Evolutionary conservation across 2,329 filamentous ascomycete genomes (phyloP), one percentile per base, ranked within the genome.

Genomic region (Colletotrichum plurivorum): DNA sequence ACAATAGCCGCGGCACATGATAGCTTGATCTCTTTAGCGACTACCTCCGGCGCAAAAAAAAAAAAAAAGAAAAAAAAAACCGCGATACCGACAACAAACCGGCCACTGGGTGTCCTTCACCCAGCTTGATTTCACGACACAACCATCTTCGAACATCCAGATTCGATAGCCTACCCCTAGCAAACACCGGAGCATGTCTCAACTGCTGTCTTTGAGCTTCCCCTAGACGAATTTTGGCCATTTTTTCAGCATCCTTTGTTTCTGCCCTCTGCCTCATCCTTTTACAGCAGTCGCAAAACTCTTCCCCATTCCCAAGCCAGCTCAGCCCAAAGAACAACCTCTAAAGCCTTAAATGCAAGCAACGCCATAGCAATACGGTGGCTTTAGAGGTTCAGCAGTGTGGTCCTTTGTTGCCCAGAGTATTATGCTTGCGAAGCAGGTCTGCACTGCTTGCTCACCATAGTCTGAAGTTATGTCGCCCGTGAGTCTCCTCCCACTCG

Each of bases 381-480:
- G 53, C 63, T 67, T 70, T 57, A 31, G 67, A 54, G 63, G 63
- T 58, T 70, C 67, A 67, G 57, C 58, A 68, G 67, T 70, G 63
- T 63, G 67, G 63, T 58, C 39, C 54, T 63, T 45, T 18, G 39
- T 51, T 45, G 27, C 22, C 20, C 27, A 60, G 36, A 46, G 43
- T 57, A 49, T n/a, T n/a, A 10, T 20, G 5, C 27, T 48, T 63
- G 67, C 46, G 58, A 53, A 45, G 62, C 27, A 48, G 25, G 48
- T 46, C 57, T 20, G 58, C 57, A 53, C 67, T 68, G 67, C 63
- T 58, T 52, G 36, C 58, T 68, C 56, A 68, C 56, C 63, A 61
- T 56, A 68, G 56, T 54, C 63, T 69, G 62, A 57, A 68, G 67
- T 60, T 45, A 70, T 70, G 67, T 68, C 67, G 67, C 46, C 67